Conservation (phyloP, 495 filamentous ascomycete species). For the Penicillium waksmanii region DNA sequence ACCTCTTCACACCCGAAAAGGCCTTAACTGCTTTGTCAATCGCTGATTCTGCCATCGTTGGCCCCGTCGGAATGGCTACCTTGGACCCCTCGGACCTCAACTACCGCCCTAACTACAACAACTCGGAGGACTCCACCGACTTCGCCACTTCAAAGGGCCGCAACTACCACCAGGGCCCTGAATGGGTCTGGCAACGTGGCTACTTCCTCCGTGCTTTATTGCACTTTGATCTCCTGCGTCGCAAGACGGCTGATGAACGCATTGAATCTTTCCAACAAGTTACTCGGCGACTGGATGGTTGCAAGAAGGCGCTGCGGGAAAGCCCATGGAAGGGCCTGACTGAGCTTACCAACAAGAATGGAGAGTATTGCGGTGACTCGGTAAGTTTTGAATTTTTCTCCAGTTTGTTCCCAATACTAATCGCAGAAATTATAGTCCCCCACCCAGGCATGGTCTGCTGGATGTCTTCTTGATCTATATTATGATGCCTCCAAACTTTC, state of each 20-base stretch:
- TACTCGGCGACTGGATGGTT: constrained; percentile 77
- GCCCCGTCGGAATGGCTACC: constrained; percentile 93
- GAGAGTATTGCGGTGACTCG: constrained; percentile 82
- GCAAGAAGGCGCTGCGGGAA: constrained; percentile 74
- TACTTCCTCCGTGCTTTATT: constrained; percentile 91
- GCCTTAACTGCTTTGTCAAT: constrained; percentile 78
- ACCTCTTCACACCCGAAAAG: constrained; percentile 77
- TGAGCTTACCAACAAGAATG: constrained; percentile 90
- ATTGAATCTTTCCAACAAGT: constrained; percentile 94
- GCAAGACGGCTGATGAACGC: constrained; percentile 62
- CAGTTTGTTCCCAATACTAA: constrained; percentile 20
- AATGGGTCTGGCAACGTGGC: constrained; percentile 99
- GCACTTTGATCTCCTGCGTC: constrained; percentile 81
- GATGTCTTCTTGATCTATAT: constrained; percentile 92
- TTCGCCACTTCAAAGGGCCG: constrained; percentile 90
- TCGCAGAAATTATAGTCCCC: constrained; percentile 60
- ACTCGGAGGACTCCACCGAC: constrained; percentile 87
- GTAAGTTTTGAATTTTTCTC: constrained; percentile 53
- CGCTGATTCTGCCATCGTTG: constrained; percentile 76
- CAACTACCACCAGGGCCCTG: constrained; percentile 97
- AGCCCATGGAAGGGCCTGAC: constrained; percentile 91
- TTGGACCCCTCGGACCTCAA: constrained; percentile 90
- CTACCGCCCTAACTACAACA: constrained; percentile 92
- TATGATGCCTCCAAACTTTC: constrained; percentile 70
- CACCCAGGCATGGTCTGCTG: constrained; percentile 93